phyloP scores from a whole-genome alignment of 345 rosid species.

The Hibiscus mutabilis region DNA sequence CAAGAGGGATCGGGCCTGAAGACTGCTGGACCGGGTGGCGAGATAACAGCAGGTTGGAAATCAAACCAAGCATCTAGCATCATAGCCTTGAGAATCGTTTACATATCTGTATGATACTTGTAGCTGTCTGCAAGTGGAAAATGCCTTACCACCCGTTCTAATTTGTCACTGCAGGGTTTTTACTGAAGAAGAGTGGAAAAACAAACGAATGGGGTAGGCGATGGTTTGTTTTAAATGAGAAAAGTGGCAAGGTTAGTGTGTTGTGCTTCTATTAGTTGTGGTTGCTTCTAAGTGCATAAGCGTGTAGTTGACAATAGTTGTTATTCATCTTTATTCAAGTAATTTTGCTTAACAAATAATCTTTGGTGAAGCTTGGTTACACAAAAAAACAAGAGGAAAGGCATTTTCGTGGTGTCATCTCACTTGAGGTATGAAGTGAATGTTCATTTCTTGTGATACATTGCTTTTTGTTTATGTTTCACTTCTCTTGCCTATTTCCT shows the following conservation, averaged over 20 bases:
- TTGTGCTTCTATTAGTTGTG: not conserved
- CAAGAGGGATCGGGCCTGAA: constrained; percentile 76
- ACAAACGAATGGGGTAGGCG: constrained; percentile 85
- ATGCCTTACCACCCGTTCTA: not conserved
- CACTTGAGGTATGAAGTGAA: constrained; percentile 64
- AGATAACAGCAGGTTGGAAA: constrained; percentile 86
- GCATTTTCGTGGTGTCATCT: constrained; percentile 86
- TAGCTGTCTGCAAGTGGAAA: not conserved
- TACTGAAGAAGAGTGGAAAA: constrained; percentile 90
- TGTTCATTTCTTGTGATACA: not conserved
- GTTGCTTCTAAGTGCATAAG: not conserved
- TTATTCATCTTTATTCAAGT: not conserved
- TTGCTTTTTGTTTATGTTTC: not conserved
- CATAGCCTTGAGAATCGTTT: not conserved
- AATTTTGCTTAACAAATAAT: not conserved
- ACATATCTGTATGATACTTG: not conserved
- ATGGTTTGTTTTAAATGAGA: constrained; percentile 97
- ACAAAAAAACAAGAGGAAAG: constrained; percentile 95
- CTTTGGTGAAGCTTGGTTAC: constrained; percentile 77
- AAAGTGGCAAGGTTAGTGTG: constrained; percentile 82
- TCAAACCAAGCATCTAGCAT: not conserved
- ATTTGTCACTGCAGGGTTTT: constrained; percentile 53
- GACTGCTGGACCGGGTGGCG: constrained; percentile 89
- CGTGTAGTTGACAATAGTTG: not conserved
- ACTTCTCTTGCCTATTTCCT: too few relatives aligned